Evolutionary conservation across 805 yeast genomes (phyloP), one percentile per base, ranked within the genome.

Genomic region (Tetrapisispora nanseiensis): DNA sequence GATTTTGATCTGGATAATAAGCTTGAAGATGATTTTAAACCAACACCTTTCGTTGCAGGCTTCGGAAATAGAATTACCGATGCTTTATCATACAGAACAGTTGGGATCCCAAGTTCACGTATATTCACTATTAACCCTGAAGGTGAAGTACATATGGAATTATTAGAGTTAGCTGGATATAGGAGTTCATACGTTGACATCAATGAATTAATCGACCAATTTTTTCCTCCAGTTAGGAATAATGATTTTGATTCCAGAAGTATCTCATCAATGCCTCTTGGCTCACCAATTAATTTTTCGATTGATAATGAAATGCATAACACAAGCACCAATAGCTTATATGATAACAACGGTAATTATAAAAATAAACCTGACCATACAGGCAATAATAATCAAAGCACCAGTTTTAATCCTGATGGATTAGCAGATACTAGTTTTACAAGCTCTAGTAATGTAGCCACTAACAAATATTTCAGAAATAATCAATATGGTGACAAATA

Each of bases 121-220:
- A 89, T 92, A 32, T 92, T 92, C 59, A 92, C 98, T 7, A 92
- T 92, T 53, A 90, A 92, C 55, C 89, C 97, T 1, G 86, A 85
- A 48, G 96, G 97, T 2, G 97, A 92, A 50, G 98, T 92, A 33
- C 95, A 86, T 67, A 83, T 92, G 95, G 98, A 92, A 63, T 71
- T 92, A 49, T 69, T 92, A 42, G 97, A 92, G 59, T 70, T 92
- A 55, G 94, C 97, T 0, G 98, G 98, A 2, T 86, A 84, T 61
- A 83, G 76, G 56, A 80, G 92, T 40, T 80, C 95, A 0, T 92
- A 92, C 59, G 76, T 92, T 39, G 80, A 80, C 49, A 90, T 92
- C 55, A 85, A 92, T 35, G 97, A 92, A 60, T 70, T 92, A 42
- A 97, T 92, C 11, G 98, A 92, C 63, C 97, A 92, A 61, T 89